Percentiles rank a stretch among this genome's conserved stretches.
These are phyloP conservation scores for Cercospora canescens DNA, from an alignment of 2,329 filamentous ascomycete genomes.

Conservation along the genomic window DNA sequence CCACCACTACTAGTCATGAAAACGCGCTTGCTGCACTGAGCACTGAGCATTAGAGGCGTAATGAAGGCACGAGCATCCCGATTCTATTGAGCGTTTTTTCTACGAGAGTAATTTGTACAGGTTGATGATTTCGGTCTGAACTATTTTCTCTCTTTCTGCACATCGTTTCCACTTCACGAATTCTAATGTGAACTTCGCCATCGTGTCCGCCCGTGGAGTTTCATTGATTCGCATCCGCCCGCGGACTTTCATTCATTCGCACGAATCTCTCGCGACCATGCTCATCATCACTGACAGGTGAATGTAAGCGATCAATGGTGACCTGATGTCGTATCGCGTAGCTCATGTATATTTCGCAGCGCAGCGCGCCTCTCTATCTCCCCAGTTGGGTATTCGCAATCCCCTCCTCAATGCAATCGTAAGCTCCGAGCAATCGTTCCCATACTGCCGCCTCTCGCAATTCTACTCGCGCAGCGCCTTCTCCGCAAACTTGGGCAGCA, in stretches of 20 bases:
- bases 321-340: neutral
- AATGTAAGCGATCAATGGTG: neutral
- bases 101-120: neutral
- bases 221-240: neutral
- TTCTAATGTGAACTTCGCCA: neutral
- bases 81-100: neutral
- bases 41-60: neutral
- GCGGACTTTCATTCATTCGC: neutral
- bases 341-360: neutral
- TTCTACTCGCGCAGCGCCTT: conserved; percentile 56
- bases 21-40: conserved; percentile 8
- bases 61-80: conserved; percentile 10
- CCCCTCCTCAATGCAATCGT: neutral
- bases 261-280: neutral
- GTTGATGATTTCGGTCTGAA: neutral
- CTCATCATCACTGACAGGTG: neutral
- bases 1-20: neutral
- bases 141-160: neutral
- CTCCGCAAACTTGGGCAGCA: conserved; percentile 90
- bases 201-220: neutral
- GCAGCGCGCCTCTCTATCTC: neutral
- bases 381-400: neutral
- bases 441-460: neutral
- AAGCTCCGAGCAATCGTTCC: neutral
- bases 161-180: neutral